Conservation (phyloP, 352 stramenopile genomes). For the Phytopythium oedochilum region DNA sequence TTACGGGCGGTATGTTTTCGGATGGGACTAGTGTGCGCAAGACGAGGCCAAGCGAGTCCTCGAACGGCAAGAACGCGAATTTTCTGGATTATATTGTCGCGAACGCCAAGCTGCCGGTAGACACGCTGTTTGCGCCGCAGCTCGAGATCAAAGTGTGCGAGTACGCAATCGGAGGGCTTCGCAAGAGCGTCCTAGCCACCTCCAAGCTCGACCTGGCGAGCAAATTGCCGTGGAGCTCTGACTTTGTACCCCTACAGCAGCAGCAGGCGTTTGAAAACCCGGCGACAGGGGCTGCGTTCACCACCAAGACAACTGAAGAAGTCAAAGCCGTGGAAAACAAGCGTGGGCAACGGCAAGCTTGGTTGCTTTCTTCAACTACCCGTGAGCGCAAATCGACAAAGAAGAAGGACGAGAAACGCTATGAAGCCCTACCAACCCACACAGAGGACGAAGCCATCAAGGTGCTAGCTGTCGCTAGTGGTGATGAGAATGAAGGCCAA, state of each 20-base stretch:
- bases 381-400: background rate
- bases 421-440: background rate
- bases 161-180: conserved; percentile 44
- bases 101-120: conserved; percentile 44
- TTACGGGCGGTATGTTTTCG: conserved; percentile 44
- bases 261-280: conserved; percentile 46
- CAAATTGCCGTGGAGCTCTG: conserved; percentile 68
- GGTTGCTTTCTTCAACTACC: background rate
- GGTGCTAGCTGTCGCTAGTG: conserved; percentile 1
- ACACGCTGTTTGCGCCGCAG: conserved; percentile 58
- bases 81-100: conserved; percentile 59
- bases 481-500: background rate
- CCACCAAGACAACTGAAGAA: background rate
- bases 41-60: conserved; percentile 30
- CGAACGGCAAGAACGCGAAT: conserved; percentile 65
- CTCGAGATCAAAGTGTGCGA: conserved; percentile 60
- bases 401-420: conserved; percentile 6
- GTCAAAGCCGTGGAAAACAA: background rate
- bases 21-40: conserved; percentile 39
- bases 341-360: too few relatives aligned
- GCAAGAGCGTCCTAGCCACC: conserved; percentile 44
- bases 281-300: conserved; percentile 1
- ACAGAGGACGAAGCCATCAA: too few relatives aligned
- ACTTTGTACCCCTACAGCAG: conserved; percentile 31
- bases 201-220: conserved; percentile 48